Base-by-base conservation (phyloP, 2,329 filamentous ascomycete genomes). In the Paraconiothyrium brasiliense region DNA sequence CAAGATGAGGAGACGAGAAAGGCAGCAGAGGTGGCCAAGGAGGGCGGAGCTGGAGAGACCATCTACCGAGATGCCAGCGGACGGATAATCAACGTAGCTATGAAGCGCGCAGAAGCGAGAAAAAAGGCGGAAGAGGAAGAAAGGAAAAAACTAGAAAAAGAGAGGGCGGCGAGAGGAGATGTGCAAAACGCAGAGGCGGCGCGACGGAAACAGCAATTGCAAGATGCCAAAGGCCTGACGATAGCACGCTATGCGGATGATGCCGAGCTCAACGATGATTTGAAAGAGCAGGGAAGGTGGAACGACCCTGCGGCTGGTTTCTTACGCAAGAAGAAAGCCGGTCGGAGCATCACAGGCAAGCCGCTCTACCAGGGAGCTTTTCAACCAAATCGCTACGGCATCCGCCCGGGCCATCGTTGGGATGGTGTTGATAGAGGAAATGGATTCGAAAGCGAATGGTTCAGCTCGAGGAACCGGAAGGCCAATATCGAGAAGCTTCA, bases 61-160 rank as follows among this genome's bases (percentile, higher is more conserved):
- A 93, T 97, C 27, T 97, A 98, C 77, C 91, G 95, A 70, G 95
- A 99, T 79, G 95, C 96, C 11, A 95, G 92, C 3, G 95, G 95
- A 13, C 87, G 94, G n/a, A 90, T 97, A 58, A 94, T 99, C 66
- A 97, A 99, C 73, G 87, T 98, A 27, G 89, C 90, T 20, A 92
- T 97, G 91, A 93, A 92, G 78, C 87, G 94, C 27, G 94, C 93
- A 22, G 93, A 97, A 78, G 90, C 92, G 54, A 86, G 92, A n/a
- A 87, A 88, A 54, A 92, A 91, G 68, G 90, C 90, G 0, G 90
- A 93, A 71, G 90, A 92, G 67, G 87, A 89, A 54, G 89, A 84
- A 54, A 78, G 80, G 54, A 87, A 90, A 70, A 90, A 91, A 75
- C 81, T 83, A 32, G 86, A 87, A 57, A 90, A 89, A 64, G 84